Evolutionary conservation across 257 asterid genomes (phyloP).

Genomic region (Nicotiana paniculata): DNA sequence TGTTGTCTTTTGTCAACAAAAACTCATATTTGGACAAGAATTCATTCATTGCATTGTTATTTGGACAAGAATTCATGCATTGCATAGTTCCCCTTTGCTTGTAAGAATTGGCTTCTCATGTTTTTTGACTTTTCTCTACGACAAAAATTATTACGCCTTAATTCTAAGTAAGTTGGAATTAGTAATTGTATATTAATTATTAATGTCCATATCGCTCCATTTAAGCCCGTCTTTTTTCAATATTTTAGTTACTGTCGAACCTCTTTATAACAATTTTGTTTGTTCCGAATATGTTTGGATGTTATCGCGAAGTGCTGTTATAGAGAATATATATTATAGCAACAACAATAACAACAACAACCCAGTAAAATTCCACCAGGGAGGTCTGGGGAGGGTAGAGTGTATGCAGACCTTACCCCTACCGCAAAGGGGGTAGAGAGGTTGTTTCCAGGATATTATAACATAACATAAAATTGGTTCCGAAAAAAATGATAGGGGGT

Average conservation of each 20-base stretch:
- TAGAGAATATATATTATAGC: too few relatives aligned
- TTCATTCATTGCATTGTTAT: neutral
- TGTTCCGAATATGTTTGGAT: too few relatives aligned
- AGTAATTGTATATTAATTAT: neutral
- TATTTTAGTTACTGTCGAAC: neutral
- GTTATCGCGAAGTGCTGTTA: too few relatives aligned
- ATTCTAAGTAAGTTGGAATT: neutral
- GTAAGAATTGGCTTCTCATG: neutral
- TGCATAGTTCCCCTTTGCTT: neutral
- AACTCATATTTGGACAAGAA: neutral
- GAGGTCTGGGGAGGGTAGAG: too few relatives aligned
- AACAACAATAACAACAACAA: too few relatives aligned
- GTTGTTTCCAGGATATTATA: too few relatives aligned
- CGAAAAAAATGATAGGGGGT: too few relatives aligned
- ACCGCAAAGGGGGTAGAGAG: too few relatives aligned
- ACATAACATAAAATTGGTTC: too few relatives aligned
- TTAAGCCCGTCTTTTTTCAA: neutral
- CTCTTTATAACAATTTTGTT: too few relatives aligned
- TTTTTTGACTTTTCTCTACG: neutral
- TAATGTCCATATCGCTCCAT: neutral
- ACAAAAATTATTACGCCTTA: neutral
- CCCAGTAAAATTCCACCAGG: too few relatives aligned
- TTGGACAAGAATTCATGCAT: neutral
- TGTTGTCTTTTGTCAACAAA: neutral
- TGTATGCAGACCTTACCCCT: too few relatives aligned